Percentiles rank a stretch among this genome's conserved stretches.
phyloP scores from a whole-genome alignment of 2,329 filamentous ascomycete species.

The Camillea tinctor region DNA sequence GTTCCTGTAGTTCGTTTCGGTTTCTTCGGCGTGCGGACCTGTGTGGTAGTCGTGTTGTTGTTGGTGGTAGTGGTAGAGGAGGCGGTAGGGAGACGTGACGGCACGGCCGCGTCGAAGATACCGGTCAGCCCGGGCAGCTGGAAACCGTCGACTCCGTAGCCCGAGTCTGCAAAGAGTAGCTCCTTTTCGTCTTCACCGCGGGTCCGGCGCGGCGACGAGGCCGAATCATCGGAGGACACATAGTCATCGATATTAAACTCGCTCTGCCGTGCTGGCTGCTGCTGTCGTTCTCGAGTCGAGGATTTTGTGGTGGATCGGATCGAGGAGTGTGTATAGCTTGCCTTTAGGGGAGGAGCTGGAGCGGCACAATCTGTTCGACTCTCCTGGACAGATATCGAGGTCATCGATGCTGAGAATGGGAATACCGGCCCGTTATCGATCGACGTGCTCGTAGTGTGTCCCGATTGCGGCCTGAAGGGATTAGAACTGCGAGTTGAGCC shows the following conservation, averaged over 20 bases:
- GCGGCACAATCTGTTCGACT: conserved; percentile 4
- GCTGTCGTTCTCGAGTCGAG: conserved; percentile 2
- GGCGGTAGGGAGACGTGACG: not conserved
- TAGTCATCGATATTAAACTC: conserved; percentile 25
- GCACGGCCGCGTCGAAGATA: conserved; percentile 14
- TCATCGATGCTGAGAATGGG: conserved; percentile 14
- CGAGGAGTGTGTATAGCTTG: conserved; percentile 5
- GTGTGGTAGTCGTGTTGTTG: no score
- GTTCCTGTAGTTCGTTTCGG: no score
- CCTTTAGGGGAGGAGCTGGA: conserved; percentile 2
- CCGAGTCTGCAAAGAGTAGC: conserved; percentile 25
- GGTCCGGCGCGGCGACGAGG: conserved; percentile 14
- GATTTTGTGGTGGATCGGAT: conserved; percentile 4
- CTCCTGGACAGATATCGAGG: conserved; percentile 14
- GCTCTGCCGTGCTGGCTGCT: not conserved
- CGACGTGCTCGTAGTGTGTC: conserved; percentile 45
- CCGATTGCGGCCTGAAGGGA: conserved; percentile 40
- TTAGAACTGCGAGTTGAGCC: conserved; percentile 42
- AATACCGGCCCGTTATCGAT: conserved; percentile 36
- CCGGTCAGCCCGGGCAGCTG: conserved; percentile 27
- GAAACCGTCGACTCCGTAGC: conserved; percentile 21
- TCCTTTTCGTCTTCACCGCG: conserved; percentile 27
- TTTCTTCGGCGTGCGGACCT: conserved; percentile 3
- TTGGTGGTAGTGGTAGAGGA: no score
- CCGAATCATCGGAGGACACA: conserved; percentile 22